These are phyloP conservation scores for Yamadazyma takamatsuzukensis DNA, from an alignment of 805 yeast species.

Conservation along the genomic window DNA sequence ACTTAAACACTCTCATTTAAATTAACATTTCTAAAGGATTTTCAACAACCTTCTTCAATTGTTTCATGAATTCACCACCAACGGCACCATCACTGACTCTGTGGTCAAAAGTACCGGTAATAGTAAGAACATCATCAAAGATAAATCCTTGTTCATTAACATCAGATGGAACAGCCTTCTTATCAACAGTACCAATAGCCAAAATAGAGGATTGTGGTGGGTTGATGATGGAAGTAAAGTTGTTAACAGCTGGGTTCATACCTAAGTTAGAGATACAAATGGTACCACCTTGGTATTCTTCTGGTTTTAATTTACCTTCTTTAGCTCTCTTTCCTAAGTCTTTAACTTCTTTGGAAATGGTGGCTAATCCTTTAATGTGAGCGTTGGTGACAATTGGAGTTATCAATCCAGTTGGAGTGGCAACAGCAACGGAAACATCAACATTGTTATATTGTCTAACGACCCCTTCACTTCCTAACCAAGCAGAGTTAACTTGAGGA, in stretches of 20 bases:
- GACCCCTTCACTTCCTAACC: slow-evolving; percentile 85
- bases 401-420: slow-evolving; percentile 95
- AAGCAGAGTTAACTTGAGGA: slow-evolving; percentile 91
- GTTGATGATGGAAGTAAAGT: slow-evolving; percentile 95
- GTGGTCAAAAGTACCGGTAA: slow-evolving; percentile 98
- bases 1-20: no score
- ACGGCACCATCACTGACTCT: slow-evolving; percentile 96
- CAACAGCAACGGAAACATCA: slow-evolving; percentile 97
- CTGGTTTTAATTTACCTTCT: slow-evolving; percentile 87
- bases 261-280: slow-evolving; percentile 98
- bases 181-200: slow-evolving; percentile 91
- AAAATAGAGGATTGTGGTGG: slow-evolving; percentile 95
- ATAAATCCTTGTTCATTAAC: slow-evolving; percentile 88
- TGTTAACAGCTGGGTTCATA: slow-evolving; percentile 90
- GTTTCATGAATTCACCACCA: slow-evolving; percentile 96
- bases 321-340: slow-evolving; percentile 96
- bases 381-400: slow-evolving; percentile 94
- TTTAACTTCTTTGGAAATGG: slow-evolving; percentile 81
- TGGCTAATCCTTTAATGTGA: slow-evolving; percentile 77
- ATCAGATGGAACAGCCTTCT: slow-evolving; percentile 89
- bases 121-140: slow-evolving; percentile 84
- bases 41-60: slow-evolving; percentile 85
- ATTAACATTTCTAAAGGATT: slow-evolving; percentile 92
- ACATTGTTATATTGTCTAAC: slow-evolving; percentile 89
- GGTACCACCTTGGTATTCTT: slow-evolving; percentile 99